Evolutionary conservation across 768 basidiomycete species (phyloP).

Genomic region (Galerina sulciceps): DNA sequence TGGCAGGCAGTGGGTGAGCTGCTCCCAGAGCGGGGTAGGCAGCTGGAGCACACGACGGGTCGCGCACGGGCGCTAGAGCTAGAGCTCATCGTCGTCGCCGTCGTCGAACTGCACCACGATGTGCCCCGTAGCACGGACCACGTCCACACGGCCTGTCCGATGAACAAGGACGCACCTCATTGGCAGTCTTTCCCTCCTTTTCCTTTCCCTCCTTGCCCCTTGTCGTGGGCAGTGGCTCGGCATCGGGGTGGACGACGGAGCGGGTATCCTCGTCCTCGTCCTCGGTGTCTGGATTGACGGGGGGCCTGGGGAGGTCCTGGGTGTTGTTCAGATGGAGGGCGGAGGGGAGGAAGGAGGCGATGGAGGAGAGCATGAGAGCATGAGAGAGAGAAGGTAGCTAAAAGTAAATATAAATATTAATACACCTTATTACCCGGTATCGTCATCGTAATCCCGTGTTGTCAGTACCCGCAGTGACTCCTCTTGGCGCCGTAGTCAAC

Average conservation of each 20-base stretch:
- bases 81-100: background rate
- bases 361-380: conserved; percentile 52
- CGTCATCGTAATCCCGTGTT: conserved; percentile 7
- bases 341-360: conserved; percentile 54
- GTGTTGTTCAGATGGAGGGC: conserved; percentile 39
- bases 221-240: conserved; percentile 3
- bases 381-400: conserved; percentile 3
- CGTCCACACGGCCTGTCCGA: conserved; percentile 18
- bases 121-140: background rate
- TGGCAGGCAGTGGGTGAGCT: background rate
- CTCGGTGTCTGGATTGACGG: conserved; percentile 27
- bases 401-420: background rate
- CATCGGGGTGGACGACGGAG: background rate
- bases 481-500: too few relatives aligned
- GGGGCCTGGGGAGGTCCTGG: conserved; percentile 24
- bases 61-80: too few relatives aligned
- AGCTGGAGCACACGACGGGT: background rate
- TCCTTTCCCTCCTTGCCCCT: conserved; percentile 31
- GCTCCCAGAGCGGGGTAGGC: conserved; percentile 6
- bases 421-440: conserved; percentile 4
- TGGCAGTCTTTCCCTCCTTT: conserved; percentile 29
- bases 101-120: background rate
- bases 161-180: conserved; percentile 29
- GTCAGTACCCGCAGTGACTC: too few relatives aligned
- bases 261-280: conserved; percentile 37